Percentiles rank a stretch among this genome's conserved stretches.
These are phyloP conservation scores for Penicillium brevicompactum DNA, from an alignment of 2,329 filamentous ascomycete species.

Conservation along the genomic window DNA sequence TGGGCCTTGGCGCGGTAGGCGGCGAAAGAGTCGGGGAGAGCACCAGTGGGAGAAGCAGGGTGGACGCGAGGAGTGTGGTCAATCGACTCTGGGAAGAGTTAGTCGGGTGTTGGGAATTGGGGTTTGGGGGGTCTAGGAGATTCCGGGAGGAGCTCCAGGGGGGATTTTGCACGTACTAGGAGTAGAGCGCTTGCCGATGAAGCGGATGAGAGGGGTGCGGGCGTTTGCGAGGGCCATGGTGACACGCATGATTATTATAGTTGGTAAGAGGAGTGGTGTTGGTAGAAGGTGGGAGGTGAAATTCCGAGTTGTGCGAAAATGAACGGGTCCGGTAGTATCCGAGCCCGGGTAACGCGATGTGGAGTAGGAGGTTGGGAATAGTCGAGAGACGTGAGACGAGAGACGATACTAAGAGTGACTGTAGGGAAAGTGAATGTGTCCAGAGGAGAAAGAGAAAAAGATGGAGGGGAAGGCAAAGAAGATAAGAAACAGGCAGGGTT, in stretches of 20 bases:
- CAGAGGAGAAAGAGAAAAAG: slow-evolving; percentile 11
- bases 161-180: slow-evolving; percentile 40
- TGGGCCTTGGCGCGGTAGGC: slow-evolving; percentile 64
- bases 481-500: slow-evolving; percentile 18
- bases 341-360: slow-evolving; percentile 22
- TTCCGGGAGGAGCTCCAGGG: too few relatives aligned
- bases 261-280: slow-evolving; percentile 9
- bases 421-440: not conserved
- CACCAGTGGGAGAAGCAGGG: slow-evolving; percentile 58
- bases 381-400: not conserved
- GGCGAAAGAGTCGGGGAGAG: slow-evolving; percentile 64
- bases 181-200: slow-evolving; percentile 50
- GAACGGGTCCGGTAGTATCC: slow-evolving; percentile 31
- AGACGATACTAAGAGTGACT: not conserved
- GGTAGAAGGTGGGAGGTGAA: slow-evolving; percentile 10
- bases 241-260: slow-evolving; percentile 42
- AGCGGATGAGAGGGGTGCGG: slow-evolving; percentile 53
- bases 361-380: not conserved
- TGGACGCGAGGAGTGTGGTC: slow-evolving; percentile 61
- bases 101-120: slow-evolving; percentile 10
- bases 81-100: slow-evolving; percentile 38
- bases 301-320: slow-evolving; percentile 28
- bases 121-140: not conserved
- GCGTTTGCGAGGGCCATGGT: slow-evolving; percentile 45
- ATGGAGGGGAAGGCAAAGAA: slow-evolving; percentile 12